Evolutionary conservation across 2,329 filamentous ascomycete species (phyloP), one percentile per base, ranked within the genome.

Genomic region (Corynespora cassiicola): DNA sequence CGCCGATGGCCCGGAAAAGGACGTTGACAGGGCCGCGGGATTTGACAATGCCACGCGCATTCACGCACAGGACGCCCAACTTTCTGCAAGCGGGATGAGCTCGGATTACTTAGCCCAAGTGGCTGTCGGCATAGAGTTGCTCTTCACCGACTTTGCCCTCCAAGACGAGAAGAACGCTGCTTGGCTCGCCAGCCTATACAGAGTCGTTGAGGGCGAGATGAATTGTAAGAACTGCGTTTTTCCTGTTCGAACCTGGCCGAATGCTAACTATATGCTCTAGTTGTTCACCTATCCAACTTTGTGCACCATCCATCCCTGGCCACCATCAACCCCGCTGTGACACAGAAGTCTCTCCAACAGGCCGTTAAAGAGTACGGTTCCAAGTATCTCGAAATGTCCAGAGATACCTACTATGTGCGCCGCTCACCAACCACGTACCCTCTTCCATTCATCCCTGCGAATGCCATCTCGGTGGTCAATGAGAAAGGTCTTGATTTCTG

Each of bases 91-190:
- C n/a, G n/a, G n/a, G n/a, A 54, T 54, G 39, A 55, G 47, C 34
- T 60, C 54, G 16, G 60, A 64, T 16, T 66, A 64, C 34, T 29
- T 68, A 32, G 53, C 46, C 21, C 54, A 63, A 31, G 32, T 67
- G 22, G 50, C 54, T 33, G 56, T 52, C 27, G 65, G 62, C 9
- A 47, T 66, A 7, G 61, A 66, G 31, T 31, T 68, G 25, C 53
- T 66, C 31, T 66, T 68, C 35, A 61, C 59, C 36, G 63, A 66
- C 33, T 66, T 67, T 35, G 65, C 65, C n/a, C 57, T 56, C 30
- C 59, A 66, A 19, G 54, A 66, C 22, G 36, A 54, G 11, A 27
- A 41, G 25, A 46, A 56, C 12, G 36, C 47, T 4, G 41, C 26
- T 25, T 66, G 63, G 64, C 48, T 68, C 6, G 42, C 50, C 15